Evolutionary conservation across 2,329 filamentous ascomycete genomes (phyloP).

Genomic region (Ceratocystis smalleyi): DNA sequence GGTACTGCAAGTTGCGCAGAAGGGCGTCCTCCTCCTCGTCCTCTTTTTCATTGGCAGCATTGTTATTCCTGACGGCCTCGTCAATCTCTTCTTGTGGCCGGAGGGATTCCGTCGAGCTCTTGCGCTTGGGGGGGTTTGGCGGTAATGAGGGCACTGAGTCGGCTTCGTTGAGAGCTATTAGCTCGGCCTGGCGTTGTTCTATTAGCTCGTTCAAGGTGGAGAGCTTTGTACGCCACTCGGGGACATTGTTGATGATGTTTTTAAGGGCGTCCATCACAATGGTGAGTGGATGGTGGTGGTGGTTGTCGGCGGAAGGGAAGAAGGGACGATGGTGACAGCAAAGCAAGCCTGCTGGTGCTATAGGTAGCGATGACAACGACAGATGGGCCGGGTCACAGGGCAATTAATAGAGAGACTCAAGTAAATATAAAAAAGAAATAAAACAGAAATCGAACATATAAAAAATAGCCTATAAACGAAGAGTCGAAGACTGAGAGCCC

Average conservation of each 20-base stretch:
- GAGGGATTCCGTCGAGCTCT: slow-evolving; percentile 39
- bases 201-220: slow-evolving; percentile 47
- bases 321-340: neutral
- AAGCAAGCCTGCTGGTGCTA: neutral
- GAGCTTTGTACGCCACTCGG: slow-evolving; percentile 43
- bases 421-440: neutral
- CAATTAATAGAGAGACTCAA: neutral
- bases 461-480: neutral
- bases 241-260: slow-evolving; percentile 39
- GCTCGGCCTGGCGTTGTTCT: slow-evolving; percentile 43
- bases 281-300: neutral
- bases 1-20: neutral
- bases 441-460: neutral
- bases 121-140: slow-evolving; percentile 32
- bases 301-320: neutral
- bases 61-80: neutral
- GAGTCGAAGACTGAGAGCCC: neutral
- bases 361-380: neutral
- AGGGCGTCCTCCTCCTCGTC: slow-evolving; percentile 7
- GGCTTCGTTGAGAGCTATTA: slow-evolving; percentile 32
- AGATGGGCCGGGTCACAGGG: neutral
- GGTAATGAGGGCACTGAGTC: neutral
- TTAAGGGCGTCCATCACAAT: slow-evolving; percentile 40
- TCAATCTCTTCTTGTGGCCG: slow-evolving; percentile 33
- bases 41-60: slow-evolving; percentile 16